Evolutionary conservation across 495 filamentous ascomycete species (phyloP).

Genomic region (Hypoxylon cercidicola): DNA sequence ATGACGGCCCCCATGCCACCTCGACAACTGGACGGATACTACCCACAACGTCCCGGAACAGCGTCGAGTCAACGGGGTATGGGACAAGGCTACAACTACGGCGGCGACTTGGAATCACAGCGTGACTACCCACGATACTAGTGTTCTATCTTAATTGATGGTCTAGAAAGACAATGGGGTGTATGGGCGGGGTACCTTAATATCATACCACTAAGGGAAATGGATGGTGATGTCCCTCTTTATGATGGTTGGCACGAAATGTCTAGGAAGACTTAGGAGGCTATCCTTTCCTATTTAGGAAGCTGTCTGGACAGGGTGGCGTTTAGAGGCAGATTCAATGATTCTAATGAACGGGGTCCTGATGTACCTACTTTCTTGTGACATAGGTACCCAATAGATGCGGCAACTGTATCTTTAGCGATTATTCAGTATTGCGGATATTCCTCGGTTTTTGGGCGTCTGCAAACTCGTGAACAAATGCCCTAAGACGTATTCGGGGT

Average conservation of each 20-base stretch:
- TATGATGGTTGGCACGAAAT: slow-evolving; percentile 10
- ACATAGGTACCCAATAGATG: slow-evolving; percentile 3
- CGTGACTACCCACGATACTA: slow-evolving; percentile 48
- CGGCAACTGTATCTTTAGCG: slow-evolving; percentile 8
- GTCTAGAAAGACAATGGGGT: slow-evolving; percentile 2
- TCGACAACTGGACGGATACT: slow-evolving; percentile 42
- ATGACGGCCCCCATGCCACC: slow-evolving; percentile 61
- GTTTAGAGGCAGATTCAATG: slow-evolving; percentile 29
- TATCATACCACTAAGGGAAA: slow-evolving; percentile 11
- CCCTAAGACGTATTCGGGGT: slow-evolving; percentile 24
- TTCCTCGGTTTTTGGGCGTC: slow-evolving; percentile 24
- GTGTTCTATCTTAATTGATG: slow-evolving; percentile 13
- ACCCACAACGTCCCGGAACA: slow-evolving; percentile 39
- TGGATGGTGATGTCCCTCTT: slow-evolving; percentile 17
- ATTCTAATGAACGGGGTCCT: slow-evolving; percentile 27
- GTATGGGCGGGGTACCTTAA: slow-evolving; percentile 24
- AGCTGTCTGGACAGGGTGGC: slow-evolving; percentile 25
- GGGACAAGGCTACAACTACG: slow-evolving; percentile 49
- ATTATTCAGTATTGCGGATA: slow-evolving; percentile 22
- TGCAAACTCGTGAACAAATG: neutral
- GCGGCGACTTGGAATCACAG: slow-evolving; percentile 47
- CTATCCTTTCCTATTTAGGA: slow-evolving; percentile 8
- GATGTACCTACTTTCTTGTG: slow-evolving; percentile 31
- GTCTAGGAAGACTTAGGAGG: slow-evolving; percentile 6
- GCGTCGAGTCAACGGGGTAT: slow-evolving; percentile 27